Evolutionary conservation across 768 basidiomycete genomes (phyloP).

Genomic region (Lactifluus hygrophoroides): DNA sequence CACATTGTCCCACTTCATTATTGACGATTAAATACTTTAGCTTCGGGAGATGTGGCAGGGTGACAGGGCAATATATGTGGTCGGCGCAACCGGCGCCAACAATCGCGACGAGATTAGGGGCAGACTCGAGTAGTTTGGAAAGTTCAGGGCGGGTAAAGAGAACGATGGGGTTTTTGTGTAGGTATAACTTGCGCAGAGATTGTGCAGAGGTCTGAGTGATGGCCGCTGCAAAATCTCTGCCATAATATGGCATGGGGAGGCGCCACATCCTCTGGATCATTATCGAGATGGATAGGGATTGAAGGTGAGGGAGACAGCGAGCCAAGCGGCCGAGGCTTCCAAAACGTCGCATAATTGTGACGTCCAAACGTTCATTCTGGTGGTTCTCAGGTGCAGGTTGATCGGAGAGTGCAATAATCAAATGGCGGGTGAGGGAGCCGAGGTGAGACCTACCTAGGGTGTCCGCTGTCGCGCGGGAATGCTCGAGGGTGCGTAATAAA

Average conservation of each 20-base stretch:
- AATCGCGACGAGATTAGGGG: constrained; percentile 6
- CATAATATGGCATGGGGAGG: constrained; percentile 8
- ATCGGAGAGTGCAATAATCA: constrained; percentile 13
- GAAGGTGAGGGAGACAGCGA: constrained; percentile 5
- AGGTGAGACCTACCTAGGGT: background rate
- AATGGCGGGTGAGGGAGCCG: constrained; percentile 6
- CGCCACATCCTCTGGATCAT: background rate
- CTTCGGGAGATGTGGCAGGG: constrained; percentile 15
- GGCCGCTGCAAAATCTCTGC: constrained; percentile 4
- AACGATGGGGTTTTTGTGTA: background rate
- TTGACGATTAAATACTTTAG: constrained; percentile 5
- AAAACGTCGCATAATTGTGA: constrained; percentile 3
- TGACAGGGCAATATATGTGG: constrained; percentile 1
- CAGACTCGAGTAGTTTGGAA: constrained; percentile 2
- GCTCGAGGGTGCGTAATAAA: constrained; percentile 2
- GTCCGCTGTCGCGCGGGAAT: background rate
- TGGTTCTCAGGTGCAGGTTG: background rate
- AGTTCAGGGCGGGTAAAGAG: constrained; percentile 9
- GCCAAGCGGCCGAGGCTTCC: constrained; percentile 10
- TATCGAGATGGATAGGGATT: constrained; percentile 13
- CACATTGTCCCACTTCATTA: background rate
- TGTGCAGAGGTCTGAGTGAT: background rate
- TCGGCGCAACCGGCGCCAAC: background rate
- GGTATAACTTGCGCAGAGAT: constrained; percentile 6
- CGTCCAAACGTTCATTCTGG: background rate